Percentiles rank a stretch among this genome's conserved stretches.
Evolutionary conservation across 176 grass and related monocot species (phyloP).

Genomic region (Oryza officinalis): DNA sequence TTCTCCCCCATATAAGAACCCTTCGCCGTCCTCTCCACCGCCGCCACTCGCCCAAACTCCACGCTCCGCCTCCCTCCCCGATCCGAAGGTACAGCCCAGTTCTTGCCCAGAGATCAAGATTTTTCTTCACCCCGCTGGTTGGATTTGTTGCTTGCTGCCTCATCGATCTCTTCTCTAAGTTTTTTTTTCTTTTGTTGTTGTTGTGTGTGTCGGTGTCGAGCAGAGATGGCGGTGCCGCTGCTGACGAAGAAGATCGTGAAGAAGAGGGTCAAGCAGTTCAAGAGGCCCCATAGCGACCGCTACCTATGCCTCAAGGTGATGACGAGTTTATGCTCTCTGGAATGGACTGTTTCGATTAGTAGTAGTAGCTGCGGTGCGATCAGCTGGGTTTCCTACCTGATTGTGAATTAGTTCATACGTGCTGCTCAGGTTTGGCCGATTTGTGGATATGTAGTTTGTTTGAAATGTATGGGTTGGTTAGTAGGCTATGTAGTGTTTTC

Average conservation of each 20-base stretch:
- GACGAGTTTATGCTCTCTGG: neutral
- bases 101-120: too few species aligned
- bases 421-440: too few species aligned
- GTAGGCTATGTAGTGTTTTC: too few species aligned
- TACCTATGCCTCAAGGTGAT: conserved; percentile 75
- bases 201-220: neutral
- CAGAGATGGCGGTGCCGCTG: conserved; percentile 71
- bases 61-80: neutral
- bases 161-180: neutral
- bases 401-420: too few species aligned
- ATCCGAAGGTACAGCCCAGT: neutral
- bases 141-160: neutral
- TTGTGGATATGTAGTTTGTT: too few species aligned
- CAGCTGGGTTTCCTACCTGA: too few species aligned
- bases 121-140: neutral
- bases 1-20: conserved; percentile 29
- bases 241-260: conserved; percentile 77
- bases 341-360: neutral
- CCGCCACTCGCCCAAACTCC: neutral
- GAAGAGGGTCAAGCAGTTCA: conserved; percentile 81
- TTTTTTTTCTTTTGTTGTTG: too few species aligned
- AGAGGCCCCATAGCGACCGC: conserved; percentile 77
- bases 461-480: too few species aligned
- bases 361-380: too few species aligned
- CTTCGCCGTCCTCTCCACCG: neutral